phyloP scores from a whole-genome alignment of 1,139 yeast genomes.

The Oligophagozyma castellii region DNA sequence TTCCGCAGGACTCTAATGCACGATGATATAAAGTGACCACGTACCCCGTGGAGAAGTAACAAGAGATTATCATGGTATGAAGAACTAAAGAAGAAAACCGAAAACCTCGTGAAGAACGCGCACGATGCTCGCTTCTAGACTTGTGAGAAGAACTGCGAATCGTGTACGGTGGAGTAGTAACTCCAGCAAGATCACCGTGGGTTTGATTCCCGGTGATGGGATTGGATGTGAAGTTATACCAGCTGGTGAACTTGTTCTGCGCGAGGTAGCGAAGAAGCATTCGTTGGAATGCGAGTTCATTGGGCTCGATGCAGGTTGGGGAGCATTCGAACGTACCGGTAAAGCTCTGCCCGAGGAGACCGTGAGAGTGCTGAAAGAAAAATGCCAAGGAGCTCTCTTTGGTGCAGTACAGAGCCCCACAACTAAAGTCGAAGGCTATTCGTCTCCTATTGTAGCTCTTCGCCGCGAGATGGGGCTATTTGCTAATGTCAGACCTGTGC shows the following conservation, averaged over 20 bases:
- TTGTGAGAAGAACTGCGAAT: constrained; percentile 11
- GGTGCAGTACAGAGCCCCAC: constrained; percentile 97
- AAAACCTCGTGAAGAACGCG: no score
- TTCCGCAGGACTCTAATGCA: no score
- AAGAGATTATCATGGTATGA: no score
- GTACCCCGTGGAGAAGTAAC: no score
- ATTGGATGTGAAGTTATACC: constrained; percentile 97
- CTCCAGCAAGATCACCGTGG: constrained; percentile 24
- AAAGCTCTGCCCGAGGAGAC: constrained; percentile 91
- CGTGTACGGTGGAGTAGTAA: constrained; percentile 14
- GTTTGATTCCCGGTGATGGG: constrained; percentile 95
- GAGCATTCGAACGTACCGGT: constrained; percentile 83
- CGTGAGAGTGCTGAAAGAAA: constrained; percentile 58
- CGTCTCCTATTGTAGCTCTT: constrained; percentile 95
- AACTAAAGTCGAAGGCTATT: constrained; percentile 86
- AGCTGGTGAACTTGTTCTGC: constrained; percentile 75
- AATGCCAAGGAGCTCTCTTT: constrained; percentile 93
- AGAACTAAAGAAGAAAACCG: no score
- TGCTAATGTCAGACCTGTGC: constrained; percentile 96
- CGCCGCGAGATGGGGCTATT: constrained; percentile 88
- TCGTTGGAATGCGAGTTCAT: constrained; percentile 77
- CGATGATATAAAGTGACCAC: no score
- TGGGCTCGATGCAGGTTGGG: constrained; percentile 86
- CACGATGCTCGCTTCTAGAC: constrained; percentile 18
- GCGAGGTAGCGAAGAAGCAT: constrained; percentile 60